These are phyloP conservation scores for Durotheca rogersii DNA, from an alignment of 495 filamentous ascomycete genomes.

Conservation along the genomic window DNA sequence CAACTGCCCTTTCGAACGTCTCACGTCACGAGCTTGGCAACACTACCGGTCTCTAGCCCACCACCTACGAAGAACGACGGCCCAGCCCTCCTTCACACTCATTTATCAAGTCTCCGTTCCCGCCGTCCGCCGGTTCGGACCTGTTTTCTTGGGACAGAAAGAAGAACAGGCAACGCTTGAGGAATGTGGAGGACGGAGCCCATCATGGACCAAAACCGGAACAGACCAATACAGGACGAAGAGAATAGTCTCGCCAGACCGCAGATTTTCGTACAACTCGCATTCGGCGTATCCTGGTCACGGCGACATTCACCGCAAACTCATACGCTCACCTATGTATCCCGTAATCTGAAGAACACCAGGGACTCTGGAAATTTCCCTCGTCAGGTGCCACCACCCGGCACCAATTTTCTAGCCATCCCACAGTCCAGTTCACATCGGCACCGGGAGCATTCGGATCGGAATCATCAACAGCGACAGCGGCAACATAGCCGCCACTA, in stretches of 20 bases:
- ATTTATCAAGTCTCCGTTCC: slow-evolving; percentile 19
- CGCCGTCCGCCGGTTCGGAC: background rate
- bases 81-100: slow-evolving; percentile 14
- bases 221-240: slow-evolving; percentile 25
- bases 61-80: slow-evolving; percentile 7
- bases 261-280: slow-evolving; percentile 49
- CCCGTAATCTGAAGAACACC: slow-evolving; percentile 41
- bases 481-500: slow-evolving; percentile 24
- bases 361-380: slow-evolving; percentile 39
- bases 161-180: no score
- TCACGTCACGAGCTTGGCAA: slow-evolving; percentile 21
- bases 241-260: slow-evolving; percentile 33
- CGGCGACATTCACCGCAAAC: slow-evolving; percentile 39
- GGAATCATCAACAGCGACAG: slow-evolving; percentile 20
- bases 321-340: slow-evolving; percentile 48
- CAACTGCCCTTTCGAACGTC: slow-evolving; percentile 30
- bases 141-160: no score
- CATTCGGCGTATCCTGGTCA: slow-evolving; percentile 48
- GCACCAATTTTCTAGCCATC: slow-evolving; percentile 44
- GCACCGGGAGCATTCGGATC: slow-evolving; percentile 25
- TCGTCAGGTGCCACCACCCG: slow-evolving; percentile 45
- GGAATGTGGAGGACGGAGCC: slow-evolving; percentile 29
- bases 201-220: slow-evolving; percentile 36
- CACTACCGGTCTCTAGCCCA: slow-evolving; percentile 11
- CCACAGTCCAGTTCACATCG: slow-evolving; percentile 35